These are phyloP conservation scores for Wakefieldia striispora DNA, from an alignment of 768 basidiomycete genomes.

Conservation along the genomic window DNA sequence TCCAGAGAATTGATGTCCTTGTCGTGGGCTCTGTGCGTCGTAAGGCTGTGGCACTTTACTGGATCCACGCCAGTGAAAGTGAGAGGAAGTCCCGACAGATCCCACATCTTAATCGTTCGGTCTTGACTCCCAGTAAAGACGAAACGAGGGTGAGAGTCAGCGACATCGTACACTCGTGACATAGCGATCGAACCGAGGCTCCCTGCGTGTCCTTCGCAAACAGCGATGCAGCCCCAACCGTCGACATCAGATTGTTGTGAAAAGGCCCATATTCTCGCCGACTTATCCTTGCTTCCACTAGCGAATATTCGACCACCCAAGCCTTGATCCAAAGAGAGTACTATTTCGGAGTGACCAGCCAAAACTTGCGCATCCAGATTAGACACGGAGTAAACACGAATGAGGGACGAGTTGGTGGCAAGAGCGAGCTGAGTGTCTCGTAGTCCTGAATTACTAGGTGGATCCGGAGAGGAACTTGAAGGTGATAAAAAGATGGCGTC, in stretches of 20 bases:
- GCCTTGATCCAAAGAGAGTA: conserved; percentile 77
- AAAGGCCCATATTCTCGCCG: conserved; percentile 79
- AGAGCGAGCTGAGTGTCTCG: conserved; percentile 80
- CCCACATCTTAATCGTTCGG: conserved; percentile 98
- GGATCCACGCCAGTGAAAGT: conserved; percentile 25
- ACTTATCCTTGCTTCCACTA: conserved; percentile 90
- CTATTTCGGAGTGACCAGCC: conserved; percentile 88
- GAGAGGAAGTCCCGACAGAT: conserved; percentile 58
- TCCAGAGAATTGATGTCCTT: conserved; percentile 99
- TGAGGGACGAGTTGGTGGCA: conserved; percentile 96
- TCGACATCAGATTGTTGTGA: conserved; percentile 8
- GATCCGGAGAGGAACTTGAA: conserved; percentile 24
- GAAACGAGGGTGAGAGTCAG: conserved; percentile 48
- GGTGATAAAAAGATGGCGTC: conserved; percentile 77
- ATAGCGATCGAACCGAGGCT: conserved; percentile 89
- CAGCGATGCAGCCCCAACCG: conserved; percentile 65
- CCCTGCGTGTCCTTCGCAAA: conserved; percentile 93
- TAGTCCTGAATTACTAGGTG: conserved; percentile 17
- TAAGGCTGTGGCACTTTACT: conserved; percentile 67
- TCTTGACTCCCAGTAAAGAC: conserved; percentile 97
- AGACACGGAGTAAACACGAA: conserved; percentile 80
- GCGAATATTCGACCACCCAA: conserved; percentile 70
- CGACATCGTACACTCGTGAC: conserved; percentile 43
- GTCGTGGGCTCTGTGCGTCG: conserved; percentile 90
- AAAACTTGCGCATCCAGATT: conserved; percentile 83